Base-by-base conservation (phyloP, 75 land plant species). In the Sequoiadendron giganteum region DNA sequence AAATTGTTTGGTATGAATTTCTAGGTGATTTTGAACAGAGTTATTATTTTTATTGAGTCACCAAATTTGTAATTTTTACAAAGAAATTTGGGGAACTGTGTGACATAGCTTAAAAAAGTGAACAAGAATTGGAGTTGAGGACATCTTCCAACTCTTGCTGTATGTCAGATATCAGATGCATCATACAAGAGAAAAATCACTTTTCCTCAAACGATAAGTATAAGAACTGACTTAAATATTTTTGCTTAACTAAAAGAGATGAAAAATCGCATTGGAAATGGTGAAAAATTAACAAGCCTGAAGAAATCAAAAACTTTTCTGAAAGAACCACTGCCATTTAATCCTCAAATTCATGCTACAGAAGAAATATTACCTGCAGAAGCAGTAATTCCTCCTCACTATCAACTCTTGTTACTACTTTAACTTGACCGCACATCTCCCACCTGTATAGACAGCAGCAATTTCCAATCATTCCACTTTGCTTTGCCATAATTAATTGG, bases 381-480 rank as follows among this genome's bases (percentile, higher is more conserved):
- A 92, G 92, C 5, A 98, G 91, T 94, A 98, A 80, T 52, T 98
- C 97, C 81, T 98, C 99, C 88, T 98, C 99, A 81, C 94, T 95
- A 79, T 98, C 99, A 70, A 93, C 94, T 90, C 94, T 95, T 83
- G 95, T 89, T 30, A 98, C 99, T 75, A 98, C 99, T 89, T 98
- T 98, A 80, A 97, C 97, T 89, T 97, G 98, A 28, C 96, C 97
- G 89, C 99, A 97, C 95, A 95, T 95, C 91, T 98, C 99, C 99
- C 99, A 98, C 89, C 99, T 98, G 88, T 77, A 90, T 28, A 85
- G 36, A 32, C 34, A 54, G 13, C 84, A n/a, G n/a, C 84, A 47
- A 43, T 10, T 28, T 47, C 14, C 34, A n/a, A 45, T 25, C 4
- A 82, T 15, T 79, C 18, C 48, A n/a, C 34, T n/a, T 47, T 13